Conservation (phyloP, 768 basidiomycete genomes). For the Naganishia randhawae region DNA sequence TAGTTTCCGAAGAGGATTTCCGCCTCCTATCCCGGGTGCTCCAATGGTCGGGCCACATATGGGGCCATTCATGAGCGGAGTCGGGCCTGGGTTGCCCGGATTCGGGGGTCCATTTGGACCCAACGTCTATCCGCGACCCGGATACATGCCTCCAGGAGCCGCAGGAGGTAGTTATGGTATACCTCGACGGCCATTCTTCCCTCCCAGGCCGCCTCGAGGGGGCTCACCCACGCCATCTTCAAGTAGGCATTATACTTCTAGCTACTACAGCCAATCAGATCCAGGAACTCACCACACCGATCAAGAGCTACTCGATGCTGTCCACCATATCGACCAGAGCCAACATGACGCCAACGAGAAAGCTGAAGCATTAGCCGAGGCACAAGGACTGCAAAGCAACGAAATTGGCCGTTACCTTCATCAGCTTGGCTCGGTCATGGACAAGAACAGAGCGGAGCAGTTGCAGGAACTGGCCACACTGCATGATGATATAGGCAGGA, state of each 20-base stretch:
- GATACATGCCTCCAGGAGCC: slow-evolving; percentile 47
- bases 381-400: slow-evolving; percentile 49
- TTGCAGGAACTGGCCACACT: slow-evolving; percentile 41
- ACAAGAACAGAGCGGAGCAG: slow-evolving; percentile 34
- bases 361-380: slow-evolving; percentile 39
- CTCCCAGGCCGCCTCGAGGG: slow-evolving; percentile 24
- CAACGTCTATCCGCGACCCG: slow-evolving; percentile 49
- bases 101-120: slow-evolving; percentile 50
- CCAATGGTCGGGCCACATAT: slow-evolving; percentile 36
- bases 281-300: slow-evolving; percentile 22
- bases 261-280: slow-evolving; percentile 13
- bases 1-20: slow-evolving; percentile 24
- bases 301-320: slow-evolving; percentile 23
- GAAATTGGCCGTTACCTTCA: slow-evolving; percentile 49
- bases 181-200: slow-evolving; percentile 34
- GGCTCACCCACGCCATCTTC: slow-evolving; percentile 10
- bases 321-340: slow-evolving; percentile 22
- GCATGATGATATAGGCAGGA: slow-evolving; percentile 42
- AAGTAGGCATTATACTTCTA: neutral
- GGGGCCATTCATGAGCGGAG: slow-evolving; percentile 48
- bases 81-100: slow-evolving; percentile 46
- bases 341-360: slow-evolving; percentile 25
- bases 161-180: slow-evolving; percentile 46
- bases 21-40: slow-evolving; percentile 31
- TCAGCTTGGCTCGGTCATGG: slow-evolving; percentile 44